These are phyloP conservation scores for Mariannaea sp. DNA, from an alignment of 2,329 filamentous ascomycete genomes.

Conservation along the genomic window DNA sequence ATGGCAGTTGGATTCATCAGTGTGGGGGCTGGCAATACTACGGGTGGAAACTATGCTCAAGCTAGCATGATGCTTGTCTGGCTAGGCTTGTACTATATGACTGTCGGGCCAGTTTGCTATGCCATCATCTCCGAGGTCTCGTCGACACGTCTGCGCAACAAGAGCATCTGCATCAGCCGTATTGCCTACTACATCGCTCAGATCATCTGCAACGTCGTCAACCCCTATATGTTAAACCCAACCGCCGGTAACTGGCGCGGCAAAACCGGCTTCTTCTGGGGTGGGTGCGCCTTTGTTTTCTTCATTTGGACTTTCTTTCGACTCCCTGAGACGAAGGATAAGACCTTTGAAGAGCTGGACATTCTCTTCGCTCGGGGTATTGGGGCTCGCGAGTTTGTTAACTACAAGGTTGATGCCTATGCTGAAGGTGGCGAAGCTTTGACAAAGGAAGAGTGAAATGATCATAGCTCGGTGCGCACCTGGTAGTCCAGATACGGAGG, in stretches of 20 bases:
- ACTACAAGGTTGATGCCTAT: slow-evolving; percentile 18
- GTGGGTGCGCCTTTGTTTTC: slow-evolving; percentile 42
- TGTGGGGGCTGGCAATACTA: slow-evolving; percentile 31
- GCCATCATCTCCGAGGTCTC: slow-evolving; percentile 43
- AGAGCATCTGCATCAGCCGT: slow-evolving; percentile 40
- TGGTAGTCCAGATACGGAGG: too few relatives aligned
- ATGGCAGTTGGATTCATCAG: slow-evolving; percentile 46
- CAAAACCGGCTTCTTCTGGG: slow-evolving; percentile 46
- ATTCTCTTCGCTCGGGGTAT: slow-evolving; percentile 39
- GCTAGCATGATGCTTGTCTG: slow-evolving; percentile 39
- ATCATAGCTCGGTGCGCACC: too few relatives aligned
- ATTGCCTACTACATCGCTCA: slow-evolving; percentile 29
- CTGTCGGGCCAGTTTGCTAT: slow-evolving; percentile 44
- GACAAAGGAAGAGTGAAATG: background rate
- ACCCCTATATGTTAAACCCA: slow-evolving; percentile 37
- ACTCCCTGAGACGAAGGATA: slow-evolving; percentile 36
- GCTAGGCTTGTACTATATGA: slow-evolving; percentile 39
- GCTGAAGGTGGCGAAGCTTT: slow-evolving; percentile 2
- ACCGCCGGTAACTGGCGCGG: slow-evolving; percentile 45
- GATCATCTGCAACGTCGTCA: slow-evolving; percentile 32
- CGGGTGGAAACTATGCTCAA: slow-evolving; percentile 2
- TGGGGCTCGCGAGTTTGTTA: slow-evolving; percentile 41
- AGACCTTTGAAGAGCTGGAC: slow-evolving; percentile 39
- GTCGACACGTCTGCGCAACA: slow-evolving; percentile 42
- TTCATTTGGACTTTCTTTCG: slow-evolving; percentile 28